Percentiles rank a stretch among this genome's conserved stretches.
Conservation (phyloP, 768 basidiomycete species). For the Suillus placidus region DNA sequence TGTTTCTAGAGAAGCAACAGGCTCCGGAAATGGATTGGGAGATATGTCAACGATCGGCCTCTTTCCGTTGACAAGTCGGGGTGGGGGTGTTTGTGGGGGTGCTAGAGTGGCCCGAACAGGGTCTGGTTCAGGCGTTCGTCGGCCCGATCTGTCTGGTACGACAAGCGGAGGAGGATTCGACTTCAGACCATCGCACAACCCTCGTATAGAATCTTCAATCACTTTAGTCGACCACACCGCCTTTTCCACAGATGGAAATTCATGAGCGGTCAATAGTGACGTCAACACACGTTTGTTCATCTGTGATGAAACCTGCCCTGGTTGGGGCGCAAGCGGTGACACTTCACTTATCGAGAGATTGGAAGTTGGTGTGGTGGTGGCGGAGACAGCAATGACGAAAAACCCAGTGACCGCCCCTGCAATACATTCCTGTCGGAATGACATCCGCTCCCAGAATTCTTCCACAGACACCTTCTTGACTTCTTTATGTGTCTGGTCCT, state of each 20-base stretch:
- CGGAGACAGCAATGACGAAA: slow-evolving; percentile 66
- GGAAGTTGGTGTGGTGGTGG: slow-evolving; percentile 22
- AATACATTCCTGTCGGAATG: slow-evolving; percentile 92
- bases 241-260: slow-evolving; percentile 71
- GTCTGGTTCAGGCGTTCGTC: slow-evolving; percentile 47
- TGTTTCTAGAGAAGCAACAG: slow-evolving; percentile 60
- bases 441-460: slow-evolving; percentile 98
- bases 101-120: slow-evolving; percentile 33
- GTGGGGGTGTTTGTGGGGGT: slow-evolving; percentile 57
- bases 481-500: slow-evolving; percentile 52
- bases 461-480: slow-evolving; percentile 61
- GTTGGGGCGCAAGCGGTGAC: slow-evolving; percentile 52
- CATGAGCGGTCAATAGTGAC: slow-evolving; percentile 70
- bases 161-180: slow-evolving; percentile 22
- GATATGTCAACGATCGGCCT: slow-evolving; percentile 48
- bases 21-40: slow-evolving; percentile 71
- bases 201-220: slow-evolving; percentile 67
- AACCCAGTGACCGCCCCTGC: slow-evolving; percentile 92
- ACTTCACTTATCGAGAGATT: slow-evolving; percentile 25
- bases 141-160: slow-evolving; percentile 28
- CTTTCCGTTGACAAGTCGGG: slow-evolving; percentile 34
- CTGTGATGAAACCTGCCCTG: slow-evolving; percentile 65
- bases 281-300: slow-evolving; percentile 72
- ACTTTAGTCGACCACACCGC: slow-evolving; percentile 71
- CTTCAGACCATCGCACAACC: slow-evolving; percentile 68